These are phyloP conservation scores for Brasenia schreberi DNA, from an alignment of 164 flowering plant species.

Conservation along the genomic window DNA sequence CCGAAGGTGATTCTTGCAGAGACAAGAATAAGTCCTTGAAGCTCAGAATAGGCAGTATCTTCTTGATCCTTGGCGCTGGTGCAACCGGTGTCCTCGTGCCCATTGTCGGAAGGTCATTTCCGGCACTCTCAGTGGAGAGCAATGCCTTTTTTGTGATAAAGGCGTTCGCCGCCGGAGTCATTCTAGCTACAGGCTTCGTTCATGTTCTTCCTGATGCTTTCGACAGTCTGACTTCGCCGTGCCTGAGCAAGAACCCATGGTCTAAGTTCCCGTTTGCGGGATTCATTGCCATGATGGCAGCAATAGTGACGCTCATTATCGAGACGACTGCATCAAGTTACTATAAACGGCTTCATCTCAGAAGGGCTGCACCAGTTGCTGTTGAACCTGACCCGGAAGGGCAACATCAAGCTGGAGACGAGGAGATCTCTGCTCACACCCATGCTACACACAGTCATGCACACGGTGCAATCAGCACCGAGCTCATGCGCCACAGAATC, in stretches of 20 bases:
- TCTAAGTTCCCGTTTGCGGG: slow-evolving; percentile 19
- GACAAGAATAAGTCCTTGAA: slow-evolving; percentile 12
- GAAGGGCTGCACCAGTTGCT: slow-evolving; percentile 3
- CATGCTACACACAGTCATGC: slow-evolving; percentile 19
- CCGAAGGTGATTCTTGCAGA: neutral
- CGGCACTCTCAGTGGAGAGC: slow-evolving; percentile 16
- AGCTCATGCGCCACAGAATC: slow-evolving; percentile 16
- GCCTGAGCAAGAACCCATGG: slow-evolving; percentile 20
- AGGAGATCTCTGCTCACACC: slow-evolving; percentile 8
- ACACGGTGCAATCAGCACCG: slow-evolving; percentile 13
- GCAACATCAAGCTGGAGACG: slow-evolving; percentile 4
- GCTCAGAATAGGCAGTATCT: slow-evolving; percentile 19
- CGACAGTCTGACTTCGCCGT: slow-evolving; percentile 16
- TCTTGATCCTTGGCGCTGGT: slow-evolving; percentile 19
- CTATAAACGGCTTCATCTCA: slow-evolving; percentile 10
- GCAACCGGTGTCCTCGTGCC: slow-evolving; percentile 29
- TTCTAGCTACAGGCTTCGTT: slow-evolving; percentile 28
- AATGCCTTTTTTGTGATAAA: slow-evolving; percentile 23
- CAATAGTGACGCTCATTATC: slow-evolving; percentile 22
- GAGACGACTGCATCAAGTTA: slow-evolving; percentile 20
- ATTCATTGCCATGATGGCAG: slow-evolving; percentile 21
- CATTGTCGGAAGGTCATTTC: slow-evolving; percentile 12
- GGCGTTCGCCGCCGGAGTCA: slow-evolving; percentile 40
- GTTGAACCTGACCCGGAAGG: neutral
- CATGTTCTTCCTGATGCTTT: slow-evolving; percentile 37